These are phyloP conservation scores for Hemisphaericaspora xylofermentans DNA, from an alignment of 1,139 yeast species.

Conservation along the genomic window DNA sequence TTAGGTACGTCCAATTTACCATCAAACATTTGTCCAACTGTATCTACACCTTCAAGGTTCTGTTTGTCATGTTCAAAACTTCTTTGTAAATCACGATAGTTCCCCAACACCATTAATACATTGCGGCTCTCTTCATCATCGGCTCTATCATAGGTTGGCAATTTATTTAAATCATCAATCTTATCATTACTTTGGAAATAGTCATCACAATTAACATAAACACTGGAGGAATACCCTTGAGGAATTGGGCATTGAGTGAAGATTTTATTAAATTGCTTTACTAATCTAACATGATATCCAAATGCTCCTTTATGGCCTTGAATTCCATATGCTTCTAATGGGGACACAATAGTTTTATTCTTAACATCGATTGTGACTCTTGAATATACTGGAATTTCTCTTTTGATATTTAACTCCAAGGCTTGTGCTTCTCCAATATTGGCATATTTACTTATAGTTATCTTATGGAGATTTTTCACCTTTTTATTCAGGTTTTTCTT, in stretches of 20 bases:
- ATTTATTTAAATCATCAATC: slow-evolving; percentile 2
- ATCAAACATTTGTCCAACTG: slow-evolving; percentile 66
- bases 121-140: slow-evolving; percentile 27
- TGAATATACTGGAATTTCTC: slow-evolving; percentile 72
- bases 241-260: slow-evolving; percentile 69
- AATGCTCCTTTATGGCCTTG: slow-evolving; percentile 60
- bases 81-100: slow-evolving; percentile 54
- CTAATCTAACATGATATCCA: slow-evolving; percentile 77
- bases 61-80: slow-evolving; percentile 51
- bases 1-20: slow-evolving; percentile 54
- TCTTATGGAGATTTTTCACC: slow-evolving; percentile 48
- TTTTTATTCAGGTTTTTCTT: slow-evolving; percentile 37
- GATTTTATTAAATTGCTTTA: slow-evolving; percentile 56
- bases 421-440: slow-evolving; percentile 66
- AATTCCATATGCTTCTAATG: slow-evolving; percentile 66
- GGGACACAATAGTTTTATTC: slow-evolving; percentile 65
- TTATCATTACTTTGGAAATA: slow-evolving; percentile 38
- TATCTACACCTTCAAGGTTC: slow-evolving; percentile 52
- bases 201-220: slow-evolving; percentile 68
- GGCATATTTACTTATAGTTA: slow-evolving; percentile 56
- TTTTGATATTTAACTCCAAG: slow-evolving; percentile 52
- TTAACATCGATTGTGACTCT: slow-evolving; percentile 77
- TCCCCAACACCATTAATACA: slow-evolving; percentile 57
- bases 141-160: slow-evolving; percentile 8
- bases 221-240: slow-evolving; percentile 69